Conservation (phyloP, 2,329 filamentous ascomycete genomes). For the Zymoseptoria passerinii region DNA sequence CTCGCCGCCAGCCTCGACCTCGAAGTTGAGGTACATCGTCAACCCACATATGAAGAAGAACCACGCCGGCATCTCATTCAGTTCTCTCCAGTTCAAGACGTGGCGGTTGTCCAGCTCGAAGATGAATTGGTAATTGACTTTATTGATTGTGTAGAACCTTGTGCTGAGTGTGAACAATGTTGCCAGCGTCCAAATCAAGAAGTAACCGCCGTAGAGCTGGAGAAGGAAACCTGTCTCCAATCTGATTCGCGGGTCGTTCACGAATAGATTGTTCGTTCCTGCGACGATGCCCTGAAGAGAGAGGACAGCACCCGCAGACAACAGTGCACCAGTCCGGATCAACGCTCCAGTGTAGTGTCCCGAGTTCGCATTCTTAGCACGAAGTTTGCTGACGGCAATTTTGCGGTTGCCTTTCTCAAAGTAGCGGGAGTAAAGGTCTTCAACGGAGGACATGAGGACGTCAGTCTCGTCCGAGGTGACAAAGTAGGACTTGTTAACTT, state of each 20-base stretch:
- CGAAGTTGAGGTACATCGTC: slow-evolving; percentile 85
- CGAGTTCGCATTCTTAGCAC: slow-evolving; percentile 56
- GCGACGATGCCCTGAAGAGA: slow-evolving; percentile 38
- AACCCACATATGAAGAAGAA: slow-evolving; percentile 69
- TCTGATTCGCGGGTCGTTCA: slow-evolving; percentile 10
- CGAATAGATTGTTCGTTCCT: slow-evolving; percentile 25
- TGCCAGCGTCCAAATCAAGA: slow-evolving; percentile 72
- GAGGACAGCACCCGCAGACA: slow-evolving; percentile 37
- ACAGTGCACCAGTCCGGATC: slow-evolving; percentile 48
- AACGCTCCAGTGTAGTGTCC: slow-evolving; percentile 52
- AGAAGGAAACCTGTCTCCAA: slow-evolving; percentile 26
- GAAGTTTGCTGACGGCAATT: slow-evolving; percentile 77
- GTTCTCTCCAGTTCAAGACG: slow-evolving; percentile 74
- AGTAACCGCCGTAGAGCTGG: slow-evolving; percentile 86
- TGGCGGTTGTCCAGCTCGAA: slow-evolving; percentile 91
- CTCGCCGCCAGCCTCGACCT: slow-evolving; percentile 50
- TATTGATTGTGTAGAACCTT: slow-evolving; percentile 69
- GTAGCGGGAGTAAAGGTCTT: slow-evolving; percentile 89
- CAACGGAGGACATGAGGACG: slow-evolving; percentile 66
- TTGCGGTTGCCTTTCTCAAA: slow-evolving; percentile 93
- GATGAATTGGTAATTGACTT: slow-evolving; percentile 82
- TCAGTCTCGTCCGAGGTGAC: slow-evolving; percentile 83
- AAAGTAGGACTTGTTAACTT: slow-evolving; percentile 84
- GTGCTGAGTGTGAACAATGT: slow-evolving; percentile 80
- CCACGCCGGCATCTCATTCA: slow-evolving; percentile 78